Evolutionary conservation across 306 rosid species (phyloP).

Genomic region (Trifolium pratense): DNA sequence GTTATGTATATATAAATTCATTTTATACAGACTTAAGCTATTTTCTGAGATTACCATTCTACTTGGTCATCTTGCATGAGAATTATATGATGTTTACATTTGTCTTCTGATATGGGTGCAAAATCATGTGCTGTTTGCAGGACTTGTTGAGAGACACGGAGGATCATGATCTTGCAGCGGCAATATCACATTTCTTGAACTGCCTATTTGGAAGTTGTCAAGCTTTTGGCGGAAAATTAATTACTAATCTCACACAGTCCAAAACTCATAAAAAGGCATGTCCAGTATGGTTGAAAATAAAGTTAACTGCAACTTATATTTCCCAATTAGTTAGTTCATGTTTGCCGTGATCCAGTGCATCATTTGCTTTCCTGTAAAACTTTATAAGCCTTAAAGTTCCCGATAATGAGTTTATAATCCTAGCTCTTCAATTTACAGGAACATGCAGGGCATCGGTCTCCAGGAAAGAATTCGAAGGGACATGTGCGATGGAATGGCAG

Average conservation of each 20-base stretch:
- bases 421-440: constrained; percentile 60
- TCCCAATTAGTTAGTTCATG: constrained; percentile 18
- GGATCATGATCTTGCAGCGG: constrained; percentile 88
- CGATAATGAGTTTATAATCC: constrained; percentile 1
- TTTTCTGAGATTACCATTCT: constrained; percentile 13
- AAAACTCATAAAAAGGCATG: constrained; percentile 69
- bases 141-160: constrained; percentile 87
- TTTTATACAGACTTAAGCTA: not conserved
- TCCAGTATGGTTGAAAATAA: constrained; percentile 27
- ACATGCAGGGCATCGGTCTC: constrained; percentile 64
- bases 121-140: constrained; percentile 50
- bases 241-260: constrained; percentile 53
- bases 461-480: constrained; percentile 76
- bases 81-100: not conserved
- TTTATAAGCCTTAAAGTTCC: constrained; percentile 2
- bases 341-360: not conserved
- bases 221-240: constrained; percentile 59
- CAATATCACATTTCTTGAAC: constrained; percentile 85
- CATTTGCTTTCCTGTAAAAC: constrained; percentile 26
- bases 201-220: constrained; percentile 87
- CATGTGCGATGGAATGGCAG: constrained; percentile 78
- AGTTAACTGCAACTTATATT: constrained; percentile 16
- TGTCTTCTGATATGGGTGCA: constrained; percentile 7
- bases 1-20: no score
- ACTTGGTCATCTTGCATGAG: constrained; percentile 8